Evolutionary conservation across 805 yeast species (phyloP).

Genomic region (Candida nemodendra): DNA sequence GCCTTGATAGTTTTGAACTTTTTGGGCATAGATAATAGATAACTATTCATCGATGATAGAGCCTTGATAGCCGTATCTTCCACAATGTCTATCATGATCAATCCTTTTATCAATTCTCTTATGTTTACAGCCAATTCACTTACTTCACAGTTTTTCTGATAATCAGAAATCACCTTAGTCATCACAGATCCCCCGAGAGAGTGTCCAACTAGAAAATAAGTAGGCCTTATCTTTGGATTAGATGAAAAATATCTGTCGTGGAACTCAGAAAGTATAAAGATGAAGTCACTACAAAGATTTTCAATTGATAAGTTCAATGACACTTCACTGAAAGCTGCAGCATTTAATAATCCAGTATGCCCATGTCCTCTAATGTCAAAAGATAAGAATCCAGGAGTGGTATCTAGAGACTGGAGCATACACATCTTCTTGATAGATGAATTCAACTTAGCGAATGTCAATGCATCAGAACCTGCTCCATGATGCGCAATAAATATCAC

Average conservation of each 20-base stretch:
- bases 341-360: slow-evolving; percentile 34
- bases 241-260: slow-evolving; percentile 19
- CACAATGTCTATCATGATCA: slow-evolving; percentile 84
- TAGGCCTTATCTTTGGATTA: slow-evolving; percentile 24
- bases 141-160: slow-evolving; percentile 10
- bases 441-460: slow-evolving; percentile 66
- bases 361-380: slow-evolving; percentile 93
- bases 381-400: slow-evolving; percentile 59
- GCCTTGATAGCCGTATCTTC: slow-evolving; percentile 87
- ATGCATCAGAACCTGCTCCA: slow-evolving; percentile 91
- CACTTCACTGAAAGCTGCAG: not conserved
- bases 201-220: slow-evolving; percentile 75
- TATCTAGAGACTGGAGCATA: slow-evolving; percentile 26
- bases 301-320: slow-evolving; percentile 41
- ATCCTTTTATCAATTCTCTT: slow-evolving; percentile 50
- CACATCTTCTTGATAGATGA: slow-evolving; percentile 41
- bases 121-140: slow-evolving; percentile 8
- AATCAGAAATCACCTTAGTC: slow-evolving; percentile 45
- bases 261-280: slow-evolving; percentile 44
- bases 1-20: slow-evolving; percentile 48
- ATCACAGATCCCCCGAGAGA: slow-evolving; percentile 90
- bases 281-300: slow-evolving; percentile 58
- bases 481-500: slow-evolving; percentile 73
- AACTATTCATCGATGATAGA: slow-evolving; percentile 62
- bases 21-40: slow-evolving; percentile 63